Evolutionary conservation across 805 yeast species (phyloP).

Genomic region (Yamadazyma philogaea): DNA sequence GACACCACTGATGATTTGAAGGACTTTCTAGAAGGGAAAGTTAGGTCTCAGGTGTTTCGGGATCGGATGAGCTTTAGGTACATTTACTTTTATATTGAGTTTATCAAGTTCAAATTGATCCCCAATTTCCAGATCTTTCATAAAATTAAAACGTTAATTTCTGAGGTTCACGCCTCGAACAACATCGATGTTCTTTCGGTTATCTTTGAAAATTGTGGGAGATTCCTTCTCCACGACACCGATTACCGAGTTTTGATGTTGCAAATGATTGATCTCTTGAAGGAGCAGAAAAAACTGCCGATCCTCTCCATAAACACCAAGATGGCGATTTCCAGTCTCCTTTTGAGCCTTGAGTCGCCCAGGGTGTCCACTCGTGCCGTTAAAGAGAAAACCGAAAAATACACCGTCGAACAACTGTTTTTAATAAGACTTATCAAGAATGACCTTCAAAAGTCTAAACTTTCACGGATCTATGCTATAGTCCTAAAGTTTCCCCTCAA

Average conservation of each 20-base stretch:
- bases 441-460: slow-evolving; percentile 12
- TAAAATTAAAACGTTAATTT: slow-evolving; percentile 59
- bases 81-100: slow-evolving; percentile 65
- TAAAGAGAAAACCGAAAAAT: background rate
- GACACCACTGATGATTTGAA: slow-evolving; percentile 53
- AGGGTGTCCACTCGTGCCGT: background rate
- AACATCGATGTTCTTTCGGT: slow-evolving; percentile 68
- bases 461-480: slow-evolving; percentile 36
- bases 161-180: slow-evolving; percentile 47
- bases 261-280: slow-evolving; percentile 58
- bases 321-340: slow-evolving; percentile 55
- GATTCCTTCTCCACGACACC: slow-evolving; percentile 53
- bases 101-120: slow-evolving; percentile 70
- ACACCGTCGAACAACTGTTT: slow-evolving; percentile 31
- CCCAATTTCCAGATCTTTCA: slow-evolving; percentile 73
- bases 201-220: slow-evolving; percentile 74
- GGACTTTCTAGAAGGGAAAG: slow-evolving; percentile 53
- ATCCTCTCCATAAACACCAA: slow-evolving; percentile 53
- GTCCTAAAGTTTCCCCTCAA: background rate
- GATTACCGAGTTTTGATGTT: slow-evolving; percentile 59
- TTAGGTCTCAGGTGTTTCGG: slow-evolving; percentile 53
- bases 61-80: slow-evolving; percentile 53
- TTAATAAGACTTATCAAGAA: slow-evolving; percentile 26
- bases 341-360: slow-evolving; percentile 57
- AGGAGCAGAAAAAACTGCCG: slow-evolving; percentile 46